These are phyloP conservation scores for Westerdykella sp. DNA, from an alignment of 2,329 filamentous ascomycete species.

Conservation along the genomic window DNA sequence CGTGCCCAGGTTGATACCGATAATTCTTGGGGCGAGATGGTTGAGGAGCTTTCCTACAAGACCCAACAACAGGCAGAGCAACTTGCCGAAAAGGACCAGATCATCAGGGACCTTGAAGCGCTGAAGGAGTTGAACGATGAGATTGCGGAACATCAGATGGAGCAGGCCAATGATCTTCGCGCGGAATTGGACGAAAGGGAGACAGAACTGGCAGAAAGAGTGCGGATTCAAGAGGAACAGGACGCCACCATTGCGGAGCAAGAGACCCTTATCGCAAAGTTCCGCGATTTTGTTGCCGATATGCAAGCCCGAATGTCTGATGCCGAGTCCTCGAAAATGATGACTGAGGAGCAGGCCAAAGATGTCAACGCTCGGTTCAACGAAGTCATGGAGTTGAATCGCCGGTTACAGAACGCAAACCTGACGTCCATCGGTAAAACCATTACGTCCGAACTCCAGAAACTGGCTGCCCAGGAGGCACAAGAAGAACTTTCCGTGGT, in stretches of 20 bases:
- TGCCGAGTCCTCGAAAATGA: slow-evolving; percentile 83
- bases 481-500: slow-evolving; percentile 83
- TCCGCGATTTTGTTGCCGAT: slow-evolving; percentile 80
- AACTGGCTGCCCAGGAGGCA: slow-evolving; percentile 83
- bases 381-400: slow-evolving; percentile 94
- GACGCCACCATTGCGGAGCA: slow-evolving; percentile 77
- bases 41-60: slow-evolving; percentile 82
- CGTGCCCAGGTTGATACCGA: slow-evolving; percentile 87
- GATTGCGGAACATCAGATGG: slow-evolving; percentile 85
- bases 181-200: slow-evolving; percentile 90
- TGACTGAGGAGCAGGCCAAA: slow-evolving; percentile 87
- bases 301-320: slow-evolving; percentile 84
- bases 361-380: slow-evolving; percentile 82
- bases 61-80: slow-evolving; percentile 79
- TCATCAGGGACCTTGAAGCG: slow-evolving; percentile 80
- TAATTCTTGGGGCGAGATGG: slow-evolving; percentile 84
- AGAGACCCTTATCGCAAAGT: slow-evolving; percentile 82
- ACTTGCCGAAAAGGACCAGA: slow-evolving; percentile 72
- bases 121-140: slow-evolving; percentile 92
- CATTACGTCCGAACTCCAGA: slow-evolving; percentile 81
- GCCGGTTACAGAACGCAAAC: slow-evolving; percentile 85
- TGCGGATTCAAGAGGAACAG: slow-evolving; percentile 65
- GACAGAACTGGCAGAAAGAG: slow-evolving; percentile 73
- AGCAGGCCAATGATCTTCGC: slow-evolving; percentile 90
- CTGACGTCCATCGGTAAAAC: slow-evolving; percentile 90